Evolutionary conservation across 306 rosid species (phyloP).

Genomic region (Malus orientalis): DNA sequence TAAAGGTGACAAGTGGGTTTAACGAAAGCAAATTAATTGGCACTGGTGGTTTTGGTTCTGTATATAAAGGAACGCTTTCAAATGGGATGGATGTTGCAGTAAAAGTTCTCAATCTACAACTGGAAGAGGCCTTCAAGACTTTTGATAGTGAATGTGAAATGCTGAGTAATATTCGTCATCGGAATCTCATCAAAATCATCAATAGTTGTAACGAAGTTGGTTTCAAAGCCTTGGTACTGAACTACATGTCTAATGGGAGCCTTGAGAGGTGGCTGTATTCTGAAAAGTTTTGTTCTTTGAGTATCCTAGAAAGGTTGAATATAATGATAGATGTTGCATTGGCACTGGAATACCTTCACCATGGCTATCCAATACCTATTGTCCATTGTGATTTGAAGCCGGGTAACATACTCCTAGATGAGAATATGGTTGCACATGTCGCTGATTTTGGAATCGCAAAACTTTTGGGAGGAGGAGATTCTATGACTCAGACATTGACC

Average conservation of each 20-base stretch:
- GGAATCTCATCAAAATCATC: too few relatives aligned
- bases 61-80: not conserved
- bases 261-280: not conserved
- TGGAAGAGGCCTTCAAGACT: not conserved
- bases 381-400: conserved; percentile 47
- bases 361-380: conserved; percentile 18
- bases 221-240: too few relatives aligned
- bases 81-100: conserved; percentile 11
- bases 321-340: conserved; percentile 21
- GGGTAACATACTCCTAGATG: conserved; percentile 28
- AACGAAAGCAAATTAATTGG: conserved; percentile 1
- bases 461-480: conserved; percentile 26
- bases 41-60: not conserved
- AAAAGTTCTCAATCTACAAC: conserved; percentile 16
- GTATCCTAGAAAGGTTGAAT: conserved; percentile 6
- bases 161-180: too few relatives aligned
- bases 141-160: not conserved
- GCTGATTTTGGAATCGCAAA: conserved; percentile 30
- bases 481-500: conserved; percentile 12
- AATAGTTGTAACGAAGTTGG: too few relatives aligned
- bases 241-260: too few relatives aligned
- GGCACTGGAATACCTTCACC: conserved; percentile 37
- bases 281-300: conserved; percentile 6
- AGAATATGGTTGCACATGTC: conserved; percentile 28
- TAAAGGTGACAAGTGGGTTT: conserved; percentile 12